Evolutionary conservation across 2,329 filamentous ascomycete genomes (phyloP).

Genomic region (Penicillium sp.): DNA sequence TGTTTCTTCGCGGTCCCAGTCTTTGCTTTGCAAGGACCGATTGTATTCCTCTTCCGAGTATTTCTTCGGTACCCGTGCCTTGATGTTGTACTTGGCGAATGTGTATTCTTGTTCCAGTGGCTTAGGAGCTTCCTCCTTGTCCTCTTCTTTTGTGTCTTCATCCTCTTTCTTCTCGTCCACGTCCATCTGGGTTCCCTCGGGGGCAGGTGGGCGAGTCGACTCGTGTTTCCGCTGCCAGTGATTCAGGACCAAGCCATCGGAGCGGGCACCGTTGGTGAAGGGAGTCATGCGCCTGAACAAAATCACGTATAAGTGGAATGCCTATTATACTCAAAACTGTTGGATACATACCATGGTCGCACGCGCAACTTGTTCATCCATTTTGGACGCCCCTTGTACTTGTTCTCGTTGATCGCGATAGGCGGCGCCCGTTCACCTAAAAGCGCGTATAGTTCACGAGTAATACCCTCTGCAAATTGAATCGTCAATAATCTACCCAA

Average conservation of each 20-base stretch:
- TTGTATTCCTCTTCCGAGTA: constrained; percentile 90
- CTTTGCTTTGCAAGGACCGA: constrained; percentile 67
- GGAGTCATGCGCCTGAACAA: constrained; percentile 66
- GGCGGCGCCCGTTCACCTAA: constrained; percentile 55
- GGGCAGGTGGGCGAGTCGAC: constrained; percentile 36
- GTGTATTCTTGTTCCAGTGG: constrained; percentile 50
- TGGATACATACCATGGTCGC: constrained; percentile 48
- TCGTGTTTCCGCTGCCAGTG: constrained; percentile 77
- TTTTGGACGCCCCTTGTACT: constrained; percentile 54
- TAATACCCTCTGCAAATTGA: constrained; percentile 46
- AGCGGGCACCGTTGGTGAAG: constrained; percentile 77
- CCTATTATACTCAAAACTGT: constrained; percentile 54
- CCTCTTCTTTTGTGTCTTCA: constrained; percentile 38
- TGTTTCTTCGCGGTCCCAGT: constrained; percentile 92
- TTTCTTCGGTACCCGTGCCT: constrained; percentile 68
- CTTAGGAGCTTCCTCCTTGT: constrained; percentile 32
- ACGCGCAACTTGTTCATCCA: constrained; percentile 47
- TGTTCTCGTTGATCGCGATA: constrained; percentile 54
- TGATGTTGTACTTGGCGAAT: constrained; percentile 87
- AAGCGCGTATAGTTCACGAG: constrained; percentile 52
- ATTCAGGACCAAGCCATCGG: constrained; percentile 68
- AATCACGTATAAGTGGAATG: constrained; percentile 1
- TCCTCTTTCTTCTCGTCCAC: constrained; percentile 39
- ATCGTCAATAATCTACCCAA: background rate
- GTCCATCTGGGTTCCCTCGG: constrained; percentile 41